Conservation (phyloP, 1,139 yeast genomes). For the Candida tropicalis region DNA sequence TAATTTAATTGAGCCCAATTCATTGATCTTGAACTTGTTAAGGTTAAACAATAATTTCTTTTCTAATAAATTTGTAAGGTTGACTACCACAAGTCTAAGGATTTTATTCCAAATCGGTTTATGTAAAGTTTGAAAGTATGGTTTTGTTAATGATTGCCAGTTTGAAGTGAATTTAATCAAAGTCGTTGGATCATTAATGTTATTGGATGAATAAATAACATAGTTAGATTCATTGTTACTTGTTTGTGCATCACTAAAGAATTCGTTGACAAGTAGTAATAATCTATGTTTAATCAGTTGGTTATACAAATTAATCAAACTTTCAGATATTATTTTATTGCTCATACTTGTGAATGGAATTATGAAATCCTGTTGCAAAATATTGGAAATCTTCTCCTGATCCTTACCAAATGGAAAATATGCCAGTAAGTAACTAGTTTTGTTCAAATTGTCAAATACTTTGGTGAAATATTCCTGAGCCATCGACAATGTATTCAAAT, state of each 20-base stretch:
- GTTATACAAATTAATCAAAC: slow-evolving; percentile 57
- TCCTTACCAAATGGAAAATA: slow-evolving; percentile 63
- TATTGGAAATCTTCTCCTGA: slow-evolving; percentile 40
- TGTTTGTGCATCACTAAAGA: slow-evolving; percentile 48
- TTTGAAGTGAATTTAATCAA: slow-evolving; percentile 53
- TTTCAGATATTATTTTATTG: slow-evolving; percentile 53
- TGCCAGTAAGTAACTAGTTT: slow-evolving; percentile 32
- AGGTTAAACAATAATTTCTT: slow-evolving; percentile 66
- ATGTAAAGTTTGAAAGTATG: slow-evolving; percentile 64
- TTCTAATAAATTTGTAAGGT: slow-evolving; percentile 58
- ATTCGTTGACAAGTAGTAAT: slow-evolving; percentile 50
- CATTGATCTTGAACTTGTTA: slow-evolving; percentile 64
- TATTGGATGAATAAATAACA: slow-evolving; percentile 32
- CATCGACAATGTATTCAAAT: slow-evolving; percentile 63
- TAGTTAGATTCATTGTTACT: slow-evolving; percentile 43
- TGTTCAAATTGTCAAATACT: slow-evolving; percentile 40
- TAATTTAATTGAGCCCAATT: slow-evolving; percentile 78
- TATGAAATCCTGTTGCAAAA: slow-evolving; percentile 39
- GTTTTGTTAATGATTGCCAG: slow-evolving; percentile 68
- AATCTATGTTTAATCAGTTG: slow-evolving; percentile 58
- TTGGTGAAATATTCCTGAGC: slow-evolving; percentile 58
- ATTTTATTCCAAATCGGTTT: slow-evolving; percentile 48
- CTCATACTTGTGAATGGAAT: slow-evolving; percentile 44
- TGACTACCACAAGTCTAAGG: slow-evolving; percentile 54
- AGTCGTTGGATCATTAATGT: slow-evolving; percentile 32